These are phyloP conservation scores for Tremella yokohamensis DNA, from an alignment of 768 basidiomycete genomes.

Conservation along the genomic window DNA sequence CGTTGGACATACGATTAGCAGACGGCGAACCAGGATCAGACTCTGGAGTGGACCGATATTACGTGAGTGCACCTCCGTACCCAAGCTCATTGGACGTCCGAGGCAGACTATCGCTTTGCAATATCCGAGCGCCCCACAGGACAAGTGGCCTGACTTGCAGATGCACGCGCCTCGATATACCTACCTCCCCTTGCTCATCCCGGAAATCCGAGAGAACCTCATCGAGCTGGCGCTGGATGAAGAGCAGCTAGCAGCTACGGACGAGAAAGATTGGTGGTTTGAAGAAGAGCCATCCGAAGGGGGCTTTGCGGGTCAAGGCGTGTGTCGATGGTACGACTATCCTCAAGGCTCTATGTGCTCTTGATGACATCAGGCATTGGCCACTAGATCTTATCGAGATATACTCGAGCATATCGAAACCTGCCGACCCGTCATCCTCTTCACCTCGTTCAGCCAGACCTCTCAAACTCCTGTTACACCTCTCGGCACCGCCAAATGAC, in stretches of 20 bases:
- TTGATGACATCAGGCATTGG: slow-evolving; percentile 74
- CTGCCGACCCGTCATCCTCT: slow-evolving; percentile 6
- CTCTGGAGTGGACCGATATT: slow-evolving; percentile 88
- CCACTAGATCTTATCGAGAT: slow-evolving; percentile 91
- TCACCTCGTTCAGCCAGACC: slow-evolving; percentile 43
- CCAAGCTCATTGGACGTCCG: too few species aligned
- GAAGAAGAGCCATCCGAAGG: slow-evolving; percentile 57
- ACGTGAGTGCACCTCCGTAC: too few species aligned
- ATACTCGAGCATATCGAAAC: slow-evolving; percentile 46
- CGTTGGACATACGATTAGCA: slow-evolving; percentile 82
- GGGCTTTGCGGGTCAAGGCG: slow-evolving; percentile 38
- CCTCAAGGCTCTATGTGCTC: not conserved
- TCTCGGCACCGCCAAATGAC: slow-evolving; percentile 80
- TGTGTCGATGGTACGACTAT: slow-evolving; percentile 69
- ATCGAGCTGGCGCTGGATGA: slow-evolving; percentile 92
- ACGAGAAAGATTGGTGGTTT: slow-evolving; percentile 97
- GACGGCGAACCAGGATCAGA: slow-evolving; percentile 84
- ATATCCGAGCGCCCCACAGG: too few species aligned
- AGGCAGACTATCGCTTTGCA: too few species aligned
- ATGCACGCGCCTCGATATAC: slow-evolving; percentile 76
- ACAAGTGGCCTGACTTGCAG: slow-evolving; percentile 40
- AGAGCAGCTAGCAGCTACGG: slow-evolving; percentile 65
- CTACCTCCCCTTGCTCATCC: slow-evolving; percentile 86
- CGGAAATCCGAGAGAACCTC: slow-evolving; percentile 81
- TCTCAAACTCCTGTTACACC: slow-evolving; percentile 73